Evolutionary conservation across 805 yeast genomes (phyloP).

Genomic region (Zygosaccharomyces rouxii): DNA sequence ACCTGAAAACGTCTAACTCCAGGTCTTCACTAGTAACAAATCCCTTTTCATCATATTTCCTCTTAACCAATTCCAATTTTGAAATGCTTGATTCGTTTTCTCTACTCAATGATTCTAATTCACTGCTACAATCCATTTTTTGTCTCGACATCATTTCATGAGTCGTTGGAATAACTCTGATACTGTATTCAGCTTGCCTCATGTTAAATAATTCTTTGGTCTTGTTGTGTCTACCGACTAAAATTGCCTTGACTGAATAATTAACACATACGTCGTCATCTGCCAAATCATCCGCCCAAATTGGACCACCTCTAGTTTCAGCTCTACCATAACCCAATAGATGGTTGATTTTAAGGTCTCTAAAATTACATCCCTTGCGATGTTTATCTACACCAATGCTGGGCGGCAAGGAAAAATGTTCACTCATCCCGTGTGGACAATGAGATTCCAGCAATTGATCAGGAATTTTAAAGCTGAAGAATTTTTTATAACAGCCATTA

Average conservation of each 20-base stretch:
- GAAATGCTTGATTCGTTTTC: neutral
- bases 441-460: constrained; percentile 46
- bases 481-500: constrained; percentile 47
- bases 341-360: constrained; percentile 31
- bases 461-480: constrained; percentile 55
- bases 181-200: neutral
- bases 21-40: neutral
- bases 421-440: constrained; percentile 41
- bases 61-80: neutral
- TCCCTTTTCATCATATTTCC: neutral
- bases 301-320: constrained; percentile 48
- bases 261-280: constrained; percentile 39
- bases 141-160: neutral
- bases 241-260: constrained; percentile 51
- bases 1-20: neutral
- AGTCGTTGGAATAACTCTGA: neutral
- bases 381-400: constrained; percentile 38
- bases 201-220: neutral
- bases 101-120: neutral
- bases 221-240: constrained; percentile 42
- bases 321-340: constrained; percentile 54
- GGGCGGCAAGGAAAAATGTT: constrained; percentile 38
- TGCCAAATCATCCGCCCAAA: constrained; percentile 44
- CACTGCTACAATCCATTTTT: neutral
- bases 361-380: constrained; percentile 23